Base-by-base conservation (phyloP, 306 rosid species). In the Medicago truncatula region DNA sequence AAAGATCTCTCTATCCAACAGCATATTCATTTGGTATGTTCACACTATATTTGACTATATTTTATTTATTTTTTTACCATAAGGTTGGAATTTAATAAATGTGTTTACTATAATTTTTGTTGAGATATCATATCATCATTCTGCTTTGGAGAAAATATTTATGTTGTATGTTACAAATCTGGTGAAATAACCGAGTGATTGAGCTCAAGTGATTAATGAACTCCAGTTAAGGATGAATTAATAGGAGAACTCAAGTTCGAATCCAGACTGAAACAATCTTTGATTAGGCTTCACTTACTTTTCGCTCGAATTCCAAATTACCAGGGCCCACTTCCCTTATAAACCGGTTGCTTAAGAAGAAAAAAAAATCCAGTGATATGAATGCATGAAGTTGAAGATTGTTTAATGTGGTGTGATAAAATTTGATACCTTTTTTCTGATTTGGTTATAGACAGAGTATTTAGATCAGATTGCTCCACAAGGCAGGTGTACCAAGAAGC, bases 1-100 rank as follows among this genome's bases (percentile, higher is more conserved):
- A 96, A 53, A 92, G 97, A 81, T 92, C 99, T 78, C 80, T 95
- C 76, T 96, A 90, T 83, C 99, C 99, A 82, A 86, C 97, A 58
- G 96, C 90, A 62, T 96, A 92, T 54, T 76, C 99, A 83, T 96
- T 96, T 78, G 99, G 99, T 96, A 49, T 58, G 64, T 90, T 63
- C 5, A 25, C 52, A 16, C 39, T 59, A 0, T 58, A 25, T 56
- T 56, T 56, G 31, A 67, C 67, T 74, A 43, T 58, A 56, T 80
- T 74, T 68, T n/a, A n/a, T n/a, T n/a, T n/a, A n/a, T n/a, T 5
- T 59, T 14, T 23, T 28, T 28, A 57, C 58, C 8, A 49, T 66
- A 68, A 70, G 31, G 69, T 43, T 46, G 70, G 17, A 67, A 28
- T 53, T 71, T 36, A 14, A 50, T 49, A 70, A 71, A 70, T 31